phyloP scores from a whole-genome alignment of 345 rosid species.

The Lumnitzera littorea region DNA sequence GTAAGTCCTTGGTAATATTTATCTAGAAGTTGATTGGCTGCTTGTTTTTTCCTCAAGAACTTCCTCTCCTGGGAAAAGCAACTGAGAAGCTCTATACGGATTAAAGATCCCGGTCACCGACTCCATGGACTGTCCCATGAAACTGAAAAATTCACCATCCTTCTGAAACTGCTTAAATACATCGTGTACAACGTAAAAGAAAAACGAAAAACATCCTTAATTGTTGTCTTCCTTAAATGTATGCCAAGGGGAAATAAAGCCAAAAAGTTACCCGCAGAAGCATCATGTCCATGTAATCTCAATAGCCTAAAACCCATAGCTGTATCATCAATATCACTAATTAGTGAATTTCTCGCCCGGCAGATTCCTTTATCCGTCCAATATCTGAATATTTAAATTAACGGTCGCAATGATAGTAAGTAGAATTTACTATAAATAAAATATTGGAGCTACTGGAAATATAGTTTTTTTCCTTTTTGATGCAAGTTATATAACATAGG shows the following conservation, averaged over 20 bases:
- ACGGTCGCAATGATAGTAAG: too few relatives aligned
- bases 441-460: too few relatives aligned
- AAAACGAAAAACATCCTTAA: neutral
- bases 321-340: constrained; percentile 85
- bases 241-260: neutral
- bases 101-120: constrained; percentile 90
- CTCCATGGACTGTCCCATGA: constrained; percentile 76
- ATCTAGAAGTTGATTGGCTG: constrained; percentile 48
- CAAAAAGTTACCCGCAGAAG: constrained; percentile 69
- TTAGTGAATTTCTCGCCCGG: constrained; percentile 81
- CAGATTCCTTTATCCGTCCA: constrained; percentile 82
- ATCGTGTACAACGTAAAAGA: constrained; percentile 27
- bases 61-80: constrained; percentile 59
- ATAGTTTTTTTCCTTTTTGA: too few relatives aligned
- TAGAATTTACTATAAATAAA: too few relatives aligned
- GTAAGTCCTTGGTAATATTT: constrained; percentile 90
- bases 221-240: neutral
- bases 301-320: constrained; percentile 88
- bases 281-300: constrained; percentile 64
- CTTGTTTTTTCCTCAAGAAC: constrained; percentile 55
- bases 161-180: constrained; percentile 70
- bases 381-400: constrained; percentile 34
- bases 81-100: constrained; percentile 75
- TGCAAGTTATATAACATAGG: too few relatives aligned
- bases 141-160: constrained; percentile 63